These are phyloP conservation scores for Fusarium newnesense DNA, from an alignment of 2,329 filamentous ascomycete species.

Conservation along the genomic window DNA sequence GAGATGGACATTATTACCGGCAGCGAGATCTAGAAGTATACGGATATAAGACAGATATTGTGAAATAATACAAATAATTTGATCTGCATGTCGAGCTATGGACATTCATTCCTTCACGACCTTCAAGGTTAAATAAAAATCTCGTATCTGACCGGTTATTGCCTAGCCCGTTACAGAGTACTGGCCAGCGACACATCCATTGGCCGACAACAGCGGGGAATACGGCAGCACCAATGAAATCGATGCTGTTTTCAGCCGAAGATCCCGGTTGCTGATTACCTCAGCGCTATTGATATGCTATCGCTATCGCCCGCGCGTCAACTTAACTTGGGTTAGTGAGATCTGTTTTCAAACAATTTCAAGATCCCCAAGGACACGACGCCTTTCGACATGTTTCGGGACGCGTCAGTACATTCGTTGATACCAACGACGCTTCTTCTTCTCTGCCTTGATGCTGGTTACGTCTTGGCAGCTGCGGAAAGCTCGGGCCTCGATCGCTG, in stretches of 20 bases:
- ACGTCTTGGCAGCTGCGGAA: constrained; percentile 14
- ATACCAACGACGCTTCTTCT: constrained; percentile 10
- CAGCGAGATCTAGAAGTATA: neutral
- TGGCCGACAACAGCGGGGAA: neutral
- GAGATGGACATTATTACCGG: constrained; percentile 17
- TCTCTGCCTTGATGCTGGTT: constrained; percentile 1
- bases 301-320: constrained; percentile 12
- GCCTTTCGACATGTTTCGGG: constrained; percentile 12
- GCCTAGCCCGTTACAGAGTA: neutral
- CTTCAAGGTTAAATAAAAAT: neutral
- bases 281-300: neutral
- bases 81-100: neutral
- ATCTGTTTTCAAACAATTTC: constrained; percentile 9
- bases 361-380: neutral
- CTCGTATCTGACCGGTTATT: neutral
- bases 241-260: neutral
- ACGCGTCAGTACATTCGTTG: neutral
- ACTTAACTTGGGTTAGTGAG: constrained; percentile 3
- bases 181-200: neutral
- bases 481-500: constrained; percentile 15
- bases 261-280: constrained; percentile 24
- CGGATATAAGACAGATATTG: neutral
- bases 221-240: constrained; percentile 8
- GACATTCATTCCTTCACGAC: neutral
- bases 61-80: neutral